Evolutionary conservation across 169 alveolate genomes (phyloP).

Genomic region (Theileria parva): DNA sequence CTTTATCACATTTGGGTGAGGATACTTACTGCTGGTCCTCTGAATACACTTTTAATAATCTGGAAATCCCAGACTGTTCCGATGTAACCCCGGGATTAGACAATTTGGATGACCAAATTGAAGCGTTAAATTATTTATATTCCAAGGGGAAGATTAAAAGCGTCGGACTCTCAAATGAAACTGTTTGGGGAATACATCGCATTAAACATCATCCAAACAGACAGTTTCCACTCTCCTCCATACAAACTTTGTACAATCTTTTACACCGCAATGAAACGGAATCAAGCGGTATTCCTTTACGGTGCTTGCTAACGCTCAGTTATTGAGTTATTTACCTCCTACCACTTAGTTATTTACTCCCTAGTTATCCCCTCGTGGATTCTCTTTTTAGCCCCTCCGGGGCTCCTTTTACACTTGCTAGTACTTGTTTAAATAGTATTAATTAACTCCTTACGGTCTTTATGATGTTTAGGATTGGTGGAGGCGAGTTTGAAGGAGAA

Average conservation of each 20-base stretch:
- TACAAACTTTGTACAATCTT: conserved; percentile 75
- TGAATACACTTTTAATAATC: not conserved
- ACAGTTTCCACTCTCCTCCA: conserved; percentile 60
- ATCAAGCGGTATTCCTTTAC: conserved; percentile 43
- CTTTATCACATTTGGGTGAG: conserved; percentile 77
- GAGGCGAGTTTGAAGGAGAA: conserved; percentile 72
- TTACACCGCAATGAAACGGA: conserved; percentile 81
- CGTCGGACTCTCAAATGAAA: conserved; percentile 81
- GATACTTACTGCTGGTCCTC: conserved; percentile 82
- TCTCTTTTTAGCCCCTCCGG: too few species aligned
- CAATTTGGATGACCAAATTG: conserved; percentile 69
- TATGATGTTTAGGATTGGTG: conserved; percentile 64
- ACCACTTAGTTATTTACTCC: too few species aligned
- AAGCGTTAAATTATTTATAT: conserved; percentile 65
- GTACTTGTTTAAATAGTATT: too few species aligned
- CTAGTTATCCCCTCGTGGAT: too few species aligned
- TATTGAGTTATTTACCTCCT: too few species aligned
- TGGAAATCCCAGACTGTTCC: not conserved
- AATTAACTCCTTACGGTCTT: not conserved
- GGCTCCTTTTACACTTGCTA: too few species aligned
- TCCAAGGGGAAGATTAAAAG: conserved; percentile 78
- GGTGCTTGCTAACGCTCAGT: too few species aligned
- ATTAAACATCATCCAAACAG: conserved; percentile 64
- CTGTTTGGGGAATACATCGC: conserved; percentile 78
- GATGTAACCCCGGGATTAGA: not conserved